Evolutionary conservation across 1,284 basidiomycete species (phyloP).

Genomic region (Anthracocystis panici-leucophaei): DNA sequence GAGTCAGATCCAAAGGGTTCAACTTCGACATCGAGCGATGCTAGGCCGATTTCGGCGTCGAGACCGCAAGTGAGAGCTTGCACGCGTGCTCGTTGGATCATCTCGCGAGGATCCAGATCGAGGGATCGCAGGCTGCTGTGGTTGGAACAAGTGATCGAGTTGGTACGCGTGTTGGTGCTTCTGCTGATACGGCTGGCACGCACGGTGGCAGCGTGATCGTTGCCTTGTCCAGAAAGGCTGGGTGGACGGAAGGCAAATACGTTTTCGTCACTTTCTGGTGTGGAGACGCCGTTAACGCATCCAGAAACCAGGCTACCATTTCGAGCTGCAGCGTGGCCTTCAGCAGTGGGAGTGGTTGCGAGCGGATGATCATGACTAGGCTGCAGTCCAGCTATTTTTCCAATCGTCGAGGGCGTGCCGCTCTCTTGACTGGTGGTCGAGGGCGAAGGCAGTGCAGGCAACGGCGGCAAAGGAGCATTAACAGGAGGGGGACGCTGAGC

Average conservation of each 20-base stretch:
- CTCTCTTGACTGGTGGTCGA: constrained; percentile 1
- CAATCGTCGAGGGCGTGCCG: background rate
- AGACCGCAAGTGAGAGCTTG: constrained; percentile 30
- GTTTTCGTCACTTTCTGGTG: constrained; percentile 25
- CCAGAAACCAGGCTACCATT: constrained; percentile 3
- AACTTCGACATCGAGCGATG: constrained; percentile 13
- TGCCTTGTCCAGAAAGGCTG: constrained; percentile 20
- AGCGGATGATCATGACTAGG: constrained; percentile 29
- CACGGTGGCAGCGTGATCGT: background rate
- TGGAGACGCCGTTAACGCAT: background rate
- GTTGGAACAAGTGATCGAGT: constrained; percentile 32
- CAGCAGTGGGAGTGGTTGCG: background rate
- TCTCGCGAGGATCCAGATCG: constrained; percentile 32
- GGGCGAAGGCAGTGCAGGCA: constrained; percentile 17
- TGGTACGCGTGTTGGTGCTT: background rate
- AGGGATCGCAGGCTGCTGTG: constrained; percentile 20
- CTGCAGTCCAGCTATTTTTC: constrained; percentile 13
- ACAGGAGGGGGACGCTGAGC: constrained; percentile 3
- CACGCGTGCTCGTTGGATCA: constrained; percentile 34
- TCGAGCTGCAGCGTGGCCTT: background rate
- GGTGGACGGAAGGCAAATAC: constrained; percentile 43
- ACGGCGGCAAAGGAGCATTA: constrained; percentile 17
- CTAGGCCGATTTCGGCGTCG: constrained; percentile 30
- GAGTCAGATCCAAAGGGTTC: background rate
- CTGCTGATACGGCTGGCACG: background rate